A percentile compares a stretch with the other conserved stretches of the same genome.
These are phyloP conservation scores for Moniliophthora roreri DNA, from an alignment of 1,284 basidiomycete genomes.

Conservation along the genomic window DNA sequence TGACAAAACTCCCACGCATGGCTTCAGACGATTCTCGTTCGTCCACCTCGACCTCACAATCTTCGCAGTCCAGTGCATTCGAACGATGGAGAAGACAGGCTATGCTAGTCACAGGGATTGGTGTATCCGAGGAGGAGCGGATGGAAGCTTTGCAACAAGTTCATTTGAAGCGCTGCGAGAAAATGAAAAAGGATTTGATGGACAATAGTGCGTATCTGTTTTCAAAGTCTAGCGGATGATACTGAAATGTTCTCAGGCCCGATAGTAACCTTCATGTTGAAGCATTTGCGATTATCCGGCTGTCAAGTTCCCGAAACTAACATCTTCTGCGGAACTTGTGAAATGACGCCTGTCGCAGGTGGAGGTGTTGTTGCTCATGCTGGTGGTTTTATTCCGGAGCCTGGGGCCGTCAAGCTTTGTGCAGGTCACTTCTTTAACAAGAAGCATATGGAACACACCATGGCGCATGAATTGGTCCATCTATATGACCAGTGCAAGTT, in stretches of 20 bases:
- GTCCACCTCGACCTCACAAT: slow-evolving; percentile 4
- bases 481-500: slow-evolving; percentile 96
- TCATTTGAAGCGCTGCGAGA: slow-evolving; percentile 51
- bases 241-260: slow-evolving; percentile 58
- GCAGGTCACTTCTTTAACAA: slow-evolving; percentile 81
- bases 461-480: slow-evolving; percentile 95
- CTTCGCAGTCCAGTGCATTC: slow-evolving; percentile 32
- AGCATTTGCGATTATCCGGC: slow-evolving; percentile 78
- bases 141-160: slow-evolving; percentile 39
- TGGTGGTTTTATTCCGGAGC: slow-evolving; percentile 82
- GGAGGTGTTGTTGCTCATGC: slow-evolving; percentile 39
- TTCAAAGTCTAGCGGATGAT: slow-evolving; percentile 3
- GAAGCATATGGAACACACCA: slow-evolving; percentile 89
- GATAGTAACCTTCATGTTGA: slow-evolving; percentile 83
- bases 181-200: slow-evolving; percentile 58
- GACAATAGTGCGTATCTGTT: slow-evolving; percentile 39
- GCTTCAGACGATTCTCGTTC: neutral
- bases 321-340: slow-evolving; percentile 84
- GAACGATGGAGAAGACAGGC: slow-evolving; percentile 57
- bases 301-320: slow-evolving; percentile 66
- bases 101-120: slow-evolving; percentile 53
- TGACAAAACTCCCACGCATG: no score
- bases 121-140: slow-evolving; percentile 53
- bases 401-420: slow-evolving; percentile 80
- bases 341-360: slow-evolving; percentile 32